These are phyloP conservation scores for Digitaria exilis DNA, from an alignment of 202 grass and related monocot genomes.

Conservation along the genomic window DNA sequence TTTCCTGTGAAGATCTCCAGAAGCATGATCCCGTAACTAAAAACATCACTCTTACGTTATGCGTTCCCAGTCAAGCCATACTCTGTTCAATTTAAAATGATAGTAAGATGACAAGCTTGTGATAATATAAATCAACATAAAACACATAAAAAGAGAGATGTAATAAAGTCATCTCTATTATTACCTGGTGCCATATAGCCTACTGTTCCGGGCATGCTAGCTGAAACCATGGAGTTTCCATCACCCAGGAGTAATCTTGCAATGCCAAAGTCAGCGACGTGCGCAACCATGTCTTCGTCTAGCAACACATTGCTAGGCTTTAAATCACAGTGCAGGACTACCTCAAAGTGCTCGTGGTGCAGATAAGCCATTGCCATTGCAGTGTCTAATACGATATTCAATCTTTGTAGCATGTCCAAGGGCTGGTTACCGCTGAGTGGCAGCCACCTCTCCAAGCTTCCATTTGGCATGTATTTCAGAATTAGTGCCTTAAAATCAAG, in stretches of 20 bases:
- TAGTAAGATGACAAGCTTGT: too few relatives aligned
- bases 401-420: too few relatives aligned
- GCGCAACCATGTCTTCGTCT: constrained; percentile 57
- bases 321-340: constrained; percentile 64
- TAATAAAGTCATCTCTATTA: too few relatives aligned
- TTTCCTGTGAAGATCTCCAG: too few relatives aligned
- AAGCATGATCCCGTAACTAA: too few relatives aligned
- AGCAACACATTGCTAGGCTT: constrained; percentile 69
- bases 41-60: too few relatives aligned
- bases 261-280: constrained; percentile 59
- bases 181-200: constrained; percentile 71
- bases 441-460: constrained; percentile 54
- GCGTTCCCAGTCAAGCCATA: too few relatives aligned
- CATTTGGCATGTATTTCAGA: constrained; percentile 68
- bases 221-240: constrained; percentile 36
- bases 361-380: constrained; percentile 64
- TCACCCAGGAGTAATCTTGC: constrained; percentile 51
- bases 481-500: constrained; percentile 63
- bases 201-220: constrained; percentile 52
- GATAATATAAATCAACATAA: too few relatives aligned
- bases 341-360: constrained; percentile 49
- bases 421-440: too few relatives aligned
- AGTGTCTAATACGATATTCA: constrained; percentile 47
- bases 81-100: too few relatives aligned
- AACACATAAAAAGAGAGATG: too few relatives aligned